Evolutionary conservation across 228 moss, liverwort and hornwort genomes (phyloP).

Genomic region (Sphagnum fallax): DNA sequence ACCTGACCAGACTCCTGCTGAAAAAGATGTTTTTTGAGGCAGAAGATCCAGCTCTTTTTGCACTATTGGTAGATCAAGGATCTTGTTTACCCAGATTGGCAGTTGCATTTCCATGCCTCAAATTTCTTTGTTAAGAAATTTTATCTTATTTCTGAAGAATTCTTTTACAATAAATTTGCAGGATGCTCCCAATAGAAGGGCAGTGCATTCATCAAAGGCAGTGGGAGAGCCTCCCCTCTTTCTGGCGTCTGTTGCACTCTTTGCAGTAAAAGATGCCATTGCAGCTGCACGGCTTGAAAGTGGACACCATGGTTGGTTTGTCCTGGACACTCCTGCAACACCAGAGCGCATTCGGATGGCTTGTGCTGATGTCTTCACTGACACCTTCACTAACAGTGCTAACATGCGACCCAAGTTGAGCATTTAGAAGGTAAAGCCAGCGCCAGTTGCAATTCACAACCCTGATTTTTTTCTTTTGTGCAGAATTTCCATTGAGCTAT

Average conservation of each 20-base stretch:
- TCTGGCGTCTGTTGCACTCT: slow-evolving; percentile 68
- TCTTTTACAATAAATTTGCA: slow-evolving; percentile 12
- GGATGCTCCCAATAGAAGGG: slow-evolving; percentile 78
- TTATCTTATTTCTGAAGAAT: neutral
- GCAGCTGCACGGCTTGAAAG: slow-evolving; percentile 62
- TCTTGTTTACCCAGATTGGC: no score
- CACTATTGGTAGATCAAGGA: no score
- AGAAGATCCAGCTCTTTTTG: no score
- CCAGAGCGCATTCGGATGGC: slow-evolving; percentile 95
- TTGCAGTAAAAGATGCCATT: slow-evolving; percentile 87
- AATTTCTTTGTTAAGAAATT: neutral
- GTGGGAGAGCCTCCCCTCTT: slow-evolving; percentile 96
- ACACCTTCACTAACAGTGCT: slow-evolving; percentile 39
- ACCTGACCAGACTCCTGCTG: no score
- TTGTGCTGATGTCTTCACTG: slow-evolving; percentile 83
- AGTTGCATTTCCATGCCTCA: no score
- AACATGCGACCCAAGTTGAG: slow-evolving; percentile 77
- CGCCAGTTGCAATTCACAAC: no score
- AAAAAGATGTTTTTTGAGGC: no score
- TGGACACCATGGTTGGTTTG: slow-evolving; percentile 69
- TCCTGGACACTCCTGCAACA: slow-evolving; percentile 82
- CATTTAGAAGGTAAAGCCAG: slow-evolving; percentile 13
- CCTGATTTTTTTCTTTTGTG: no score
- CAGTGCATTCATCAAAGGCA: slow-evolving; percentile 93
- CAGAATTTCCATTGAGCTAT: no score